Percentiles rank a stretch among this genome's conserved stretches.
phyloP scores from a whole-genome alignment of 1,284 basidiomycete genomes.

The Trametes pubescens region DNA sequence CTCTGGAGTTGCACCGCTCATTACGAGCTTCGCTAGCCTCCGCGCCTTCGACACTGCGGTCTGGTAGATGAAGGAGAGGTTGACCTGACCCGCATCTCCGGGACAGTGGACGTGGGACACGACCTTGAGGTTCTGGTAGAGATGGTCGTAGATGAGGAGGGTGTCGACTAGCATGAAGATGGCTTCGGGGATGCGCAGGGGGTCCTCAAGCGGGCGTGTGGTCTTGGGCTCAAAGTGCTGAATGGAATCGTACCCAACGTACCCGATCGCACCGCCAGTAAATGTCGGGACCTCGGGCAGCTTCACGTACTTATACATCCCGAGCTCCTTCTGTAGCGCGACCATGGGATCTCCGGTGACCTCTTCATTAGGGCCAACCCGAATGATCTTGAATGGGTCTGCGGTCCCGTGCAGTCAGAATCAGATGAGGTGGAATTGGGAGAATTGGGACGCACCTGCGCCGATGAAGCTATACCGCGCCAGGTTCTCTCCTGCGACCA shows the following conservation, averaged over 20 bases:
- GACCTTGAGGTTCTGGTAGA: conserved; percentile 94
- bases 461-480: conserved; percentile 97
- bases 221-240: conserved; percentile 98
- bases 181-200: conserved; percentile 90
- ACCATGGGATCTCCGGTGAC: conserved; percentile 88
- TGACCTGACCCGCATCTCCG: conserved; percentile 64
- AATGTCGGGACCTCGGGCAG: conserved; percentile 94
- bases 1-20: conserved; percentile 67
- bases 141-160: conserved; percentile 96
- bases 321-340: conserved; percentile 87
- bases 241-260: conserved; percentile 96
- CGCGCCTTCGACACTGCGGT: conserved; percentile 84
- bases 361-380: conserved; percentile 88
- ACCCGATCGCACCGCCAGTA: conserved; percentile 97
- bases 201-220: conserved; percentile 73
- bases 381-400: conserved; percentile 95
- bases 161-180: conserved; percentile 98
- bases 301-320: conserved; percentile 89
- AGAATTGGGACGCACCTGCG: conserved; percentile 68
- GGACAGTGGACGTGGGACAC: conserved; percentile 95
- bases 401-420: not conserved
- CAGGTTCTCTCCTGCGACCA: conserved; percentile 90
- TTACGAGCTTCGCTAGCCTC: conserved; percentile 73
- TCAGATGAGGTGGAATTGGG: not conserved
- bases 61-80: conserved; percentile 83